Base-by-base conservation (phyloP, 257 asterid genomes). In the Nemophila menziesii region DNA sequence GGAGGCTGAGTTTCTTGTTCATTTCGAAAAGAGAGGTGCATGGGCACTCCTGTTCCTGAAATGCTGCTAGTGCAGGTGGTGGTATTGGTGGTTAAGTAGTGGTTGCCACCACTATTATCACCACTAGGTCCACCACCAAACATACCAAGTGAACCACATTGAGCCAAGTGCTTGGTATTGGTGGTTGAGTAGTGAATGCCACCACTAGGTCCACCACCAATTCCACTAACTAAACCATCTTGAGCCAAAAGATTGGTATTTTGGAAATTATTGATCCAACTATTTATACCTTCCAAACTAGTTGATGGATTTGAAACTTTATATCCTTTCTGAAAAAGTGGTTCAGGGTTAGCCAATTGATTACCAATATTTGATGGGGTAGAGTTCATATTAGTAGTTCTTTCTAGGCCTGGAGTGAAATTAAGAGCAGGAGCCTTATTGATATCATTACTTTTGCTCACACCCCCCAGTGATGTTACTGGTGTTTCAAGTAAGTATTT, bases 291-390 rank as follows among this genome's bases (percentile, higher is more conserved):
- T 12, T 20, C 16, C 9, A 42, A 8, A 42, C 11, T 9, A 42
- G 23, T 18, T 9, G 46, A 42, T 42, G 46, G 24, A 10, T 42
- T 15, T 7, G 20, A 22, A 42, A 7, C 23, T 17, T 42, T 8
- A 6, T 42, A 17, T 8, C 20, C 22, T 42, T 42, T 27, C n/a
- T 48, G 54, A 48, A 18, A 8, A 21, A 48, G 43, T 27, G 1
- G 20, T 11, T 29, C 42, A 47, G 13, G 16, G 24, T 16, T 24
- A 13, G 19, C 16, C n/a, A 26, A 40, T 16, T 11, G 9, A 18
- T 39, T 7, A 29, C 36, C 36, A 29, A 29, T 13, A 29, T 29
- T 7, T 7, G 4, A 3, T 7, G 36, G 8, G 9, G 8, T 29
- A 10, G 12, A 29, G 36, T 29, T 29, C 9, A 13, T 10, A 29